Percentiles rank a stretch among this genome's conserved stretches.
Conservation (phyloP, 805 yeast genomes). For the Pichia sporocuriosa region DNA sequence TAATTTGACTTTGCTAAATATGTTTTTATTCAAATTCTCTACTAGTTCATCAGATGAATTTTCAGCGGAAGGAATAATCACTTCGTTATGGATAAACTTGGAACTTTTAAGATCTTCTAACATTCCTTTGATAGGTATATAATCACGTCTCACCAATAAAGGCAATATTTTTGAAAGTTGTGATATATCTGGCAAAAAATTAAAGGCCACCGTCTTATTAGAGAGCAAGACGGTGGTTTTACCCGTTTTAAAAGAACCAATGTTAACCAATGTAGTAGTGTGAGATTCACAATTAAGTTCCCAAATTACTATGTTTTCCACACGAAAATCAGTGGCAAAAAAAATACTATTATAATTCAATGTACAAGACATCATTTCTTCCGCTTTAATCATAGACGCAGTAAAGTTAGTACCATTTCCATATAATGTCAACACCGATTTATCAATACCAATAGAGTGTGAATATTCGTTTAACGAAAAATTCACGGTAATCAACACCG, state of each 20-base stretch:
- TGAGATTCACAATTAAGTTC: conserved; percentile 14
- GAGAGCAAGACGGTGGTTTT: conserved; percentile 18
- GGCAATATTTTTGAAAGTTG: conserved; percentile 19
- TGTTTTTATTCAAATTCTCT: not conserved
- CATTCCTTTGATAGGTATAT: conserved; percentile 18
- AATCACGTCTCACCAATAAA: conserved; percentile 20
- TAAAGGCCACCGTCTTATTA: conserved; percentile 13
- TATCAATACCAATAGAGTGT: conserved; percentile 20
- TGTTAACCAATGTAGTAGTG: conserved; percentile 15
- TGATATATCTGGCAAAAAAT: conserved; percentile 19
- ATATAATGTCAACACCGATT: conserved; percentile 12
- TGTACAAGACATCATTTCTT: conserved; percentile 19
- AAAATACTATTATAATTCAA: conserved; percentile 11
- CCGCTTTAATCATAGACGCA: conserved; percentile 14
- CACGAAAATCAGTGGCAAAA: conserved; percentile 10
- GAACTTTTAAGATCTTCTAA: conserved; percentile 8
- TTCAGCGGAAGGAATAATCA: no score
- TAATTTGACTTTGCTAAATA: conserved; percentile 2
- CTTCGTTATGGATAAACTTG: no score
- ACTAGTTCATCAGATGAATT: not conserved
- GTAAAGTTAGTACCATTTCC: conserved; percentile 19
- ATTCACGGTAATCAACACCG: conserved; percentile 18
- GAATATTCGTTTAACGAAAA: conserved; percentile 17
- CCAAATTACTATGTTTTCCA: conserved; percentile 10
- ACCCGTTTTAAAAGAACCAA: conserved; percentile 20